Evolutionary conservation across 805 yeast genomes (phyloP), one percentile per base, ranked within the genome.

Genomic region (Lachancea meyersii): DNA sequence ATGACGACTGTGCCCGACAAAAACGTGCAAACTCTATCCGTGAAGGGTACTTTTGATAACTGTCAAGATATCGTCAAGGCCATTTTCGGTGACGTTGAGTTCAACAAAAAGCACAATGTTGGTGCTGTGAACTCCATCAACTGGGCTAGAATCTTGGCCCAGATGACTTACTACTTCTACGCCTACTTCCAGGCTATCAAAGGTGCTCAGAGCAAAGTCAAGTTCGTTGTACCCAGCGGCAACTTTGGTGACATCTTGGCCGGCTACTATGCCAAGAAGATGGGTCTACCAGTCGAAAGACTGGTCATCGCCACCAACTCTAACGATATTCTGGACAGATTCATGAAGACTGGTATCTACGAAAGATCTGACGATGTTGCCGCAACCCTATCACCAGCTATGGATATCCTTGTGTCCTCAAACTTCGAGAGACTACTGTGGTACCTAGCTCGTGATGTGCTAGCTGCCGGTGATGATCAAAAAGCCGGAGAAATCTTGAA

Each of bases 141-240:
- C 74, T 93, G 98, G 98, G 97, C 98, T 7, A 81, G 98, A 69
- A 93, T 93, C 53, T 75, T 93, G 55, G 97, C 98, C 32, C 98
- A 93, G 71, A 91, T 88, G 63, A 89, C 98, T 18, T 93, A 93
- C 70, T 93, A 93, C 71, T 93, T 89, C 74, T 80, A 85, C 65
- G 79, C 97, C 4, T 93, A 80, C 72, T 89, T 93, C 77, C 80
- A 80, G 61, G 77, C 74, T 50, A 54, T 64, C 39, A 35, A 54
- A 36, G 71, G 65, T 31, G 48, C 56, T 27, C 62, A 65, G 26
- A 67, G 64, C 22, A 76, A 76, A 53, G 78, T 86, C 44, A 82
- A 86, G 53, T 93, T 77, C 61, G 95, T 93, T 35, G 98, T 93
- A 35, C 98, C 98, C 53, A 84, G 95, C 45, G 98, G 98, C 61